phyloP scores from a whole-genome alignment of 805 yeast genomes.

The Suhomyces sp. region DNA sequence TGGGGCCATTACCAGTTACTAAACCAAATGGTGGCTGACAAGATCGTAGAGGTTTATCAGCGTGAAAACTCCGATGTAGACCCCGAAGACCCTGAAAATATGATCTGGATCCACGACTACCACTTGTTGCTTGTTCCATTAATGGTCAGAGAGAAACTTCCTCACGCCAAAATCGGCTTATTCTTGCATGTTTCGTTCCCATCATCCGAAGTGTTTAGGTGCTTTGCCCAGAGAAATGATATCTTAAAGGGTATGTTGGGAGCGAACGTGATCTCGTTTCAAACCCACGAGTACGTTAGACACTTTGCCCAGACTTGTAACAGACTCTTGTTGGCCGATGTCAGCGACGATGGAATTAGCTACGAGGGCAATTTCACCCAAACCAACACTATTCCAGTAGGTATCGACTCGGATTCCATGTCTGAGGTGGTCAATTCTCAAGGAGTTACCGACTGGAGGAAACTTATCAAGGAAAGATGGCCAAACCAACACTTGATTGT shows the following conservation, averaged over 20 bases:
- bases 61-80: constrained; percentile 37
- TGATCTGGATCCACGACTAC: constrained; percentile 92
- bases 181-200: constrained; percentile 95
- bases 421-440: constrained; percentile 43
- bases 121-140: constrained; percentile 83
- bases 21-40: constrained; percentile 78
- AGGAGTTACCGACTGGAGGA: constrained; percentile 62
- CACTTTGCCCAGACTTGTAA: constrained; percentile 92
- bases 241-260: constrained; percentile 83
- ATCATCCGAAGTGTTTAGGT: constrained; percentile 89
- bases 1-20: constrained; percentile 80
- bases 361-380: constrained; percentile 57
- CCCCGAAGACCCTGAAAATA: constrained; percentile 50
- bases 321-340: constrained; percentile 78
- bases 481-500: constrained; percentile 65
- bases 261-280: constrained; percentile 84
- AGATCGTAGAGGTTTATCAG: constrained; percentile 57
- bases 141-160: constrained; percentile 73
- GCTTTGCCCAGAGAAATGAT: constrained; percentile 81
- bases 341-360: constrained; percentile 58
- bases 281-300: constrained; percentile 87
- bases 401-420: constrained; percentile 68
- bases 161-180: constrained; percentile 85
- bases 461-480: constrained; percentile 78
- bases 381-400: constrained; percentile 66